Base-by-base conservation (phyloP, 1,139 yeast genomes). In the Sugiyamaella castrensis region DNA sequence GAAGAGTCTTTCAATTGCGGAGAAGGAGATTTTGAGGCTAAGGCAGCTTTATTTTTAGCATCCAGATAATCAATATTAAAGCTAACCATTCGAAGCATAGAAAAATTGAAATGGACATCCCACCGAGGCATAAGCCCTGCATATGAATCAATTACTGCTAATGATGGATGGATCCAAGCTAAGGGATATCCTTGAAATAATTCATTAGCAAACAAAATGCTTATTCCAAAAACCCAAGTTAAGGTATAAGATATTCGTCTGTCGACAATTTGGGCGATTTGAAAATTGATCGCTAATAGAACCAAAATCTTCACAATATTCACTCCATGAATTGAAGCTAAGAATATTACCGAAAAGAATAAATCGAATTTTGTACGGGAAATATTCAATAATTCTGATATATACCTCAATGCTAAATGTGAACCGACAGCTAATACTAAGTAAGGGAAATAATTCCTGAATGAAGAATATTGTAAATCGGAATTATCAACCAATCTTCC, bases 61-160 rank as follows among this genome's bases (percentile, higher is more conserved):
- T 58, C 58, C 35, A 66, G 66, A 60, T 77, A 88, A 67, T 94
- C 99, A 56, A 87, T 66, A 57, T 87, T 87, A 67, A 76, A 92
- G 50, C 96, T 87, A 43, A 94, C 70, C 79, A 89, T 80, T 57
- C 97, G 76, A 48, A 94, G 74, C 55, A 92, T 71, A 0, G 96
- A 84, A 67, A 94, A 88, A 67, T 92, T 94, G 75, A 82, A 94
- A 60, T 87, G 87, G 8, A 94, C 97, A 63, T 92, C 98, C 99
- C 99, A 94, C 57, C 98, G 74, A 15, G 81, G 75, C 57, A 92
- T 82, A 26, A 91, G 75, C 0, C 98, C 98, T 4, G 69, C 60
- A 43, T 60, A 62, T 28, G 57, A 61, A 49, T 64, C 95, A 57
- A 87, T 64, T 24, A 77, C 66, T 0, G 71, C 65, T 19, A 65